Evolutionary conservation across 2,329 filamentous ascomycete species (phyloP).

Genomic region (Fusarium sp.): DNA sequence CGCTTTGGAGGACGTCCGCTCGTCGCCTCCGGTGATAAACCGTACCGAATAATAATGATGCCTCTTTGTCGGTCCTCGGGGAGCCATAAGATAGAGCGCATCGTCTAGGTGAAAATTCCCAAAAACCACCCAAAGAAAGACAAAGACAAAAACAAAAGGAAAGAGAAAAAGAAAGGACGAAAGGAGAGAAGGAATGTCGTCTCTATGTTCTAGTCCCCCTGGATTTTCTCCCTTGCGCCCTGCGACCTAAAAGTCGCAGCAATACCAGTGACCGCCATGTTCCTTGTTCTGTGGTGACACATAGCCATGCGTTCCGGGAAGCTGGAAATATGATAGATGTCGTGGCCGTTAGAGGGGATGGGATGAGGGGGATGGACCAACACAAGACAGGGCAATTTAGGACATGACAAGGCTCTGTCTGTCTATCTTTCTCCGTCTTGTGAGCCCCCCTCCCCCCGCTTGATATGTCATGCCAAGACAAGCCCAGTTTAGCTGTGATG

Average conservation of each 20-base stretch:
- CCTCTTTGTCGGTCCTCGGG: conserved; percentile 33
- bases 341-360: background rate
- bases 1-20: conserved; percentile 13
- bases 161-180: background rate
- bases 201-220: conserved; percentile 2
- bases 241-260: conserved; percentile 35
- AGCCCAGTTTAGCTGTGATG: background rate
- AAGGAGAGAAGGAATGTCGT: background rate
- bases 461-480: conserved; percentile 1
- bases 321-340: conserved; percentile 27
- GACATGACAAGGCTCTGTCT: background rate
- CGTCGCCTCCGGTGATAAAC: conserved; percentile 16
- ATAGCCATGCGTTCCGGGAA: conserved; percentile 31
- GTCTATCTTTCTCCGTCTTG: background rate
- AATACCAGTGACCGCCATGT: conserved; percentile 11
- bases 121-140: conserved; percentile 20
- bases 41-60: conserved; percentile 34
- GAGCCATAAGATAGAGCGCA: conserved; percentile 31
- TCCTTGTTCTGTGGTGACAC: conserved; percentile 12
- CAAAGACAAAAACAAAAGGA: background rate
- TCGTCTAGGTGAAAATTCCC: conserved; percentile 27
- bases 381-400: conserved; percentile 21
- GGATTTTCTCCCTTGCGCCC: conserved; percentile 24
- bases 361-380: conserved; percentile 20
- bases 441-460: background rate